Percentiles rank a stretch among this genome's conserved stretches.
Conservation (phyloP, 257 asterid species). For the Verbena officinalis region DNA sequence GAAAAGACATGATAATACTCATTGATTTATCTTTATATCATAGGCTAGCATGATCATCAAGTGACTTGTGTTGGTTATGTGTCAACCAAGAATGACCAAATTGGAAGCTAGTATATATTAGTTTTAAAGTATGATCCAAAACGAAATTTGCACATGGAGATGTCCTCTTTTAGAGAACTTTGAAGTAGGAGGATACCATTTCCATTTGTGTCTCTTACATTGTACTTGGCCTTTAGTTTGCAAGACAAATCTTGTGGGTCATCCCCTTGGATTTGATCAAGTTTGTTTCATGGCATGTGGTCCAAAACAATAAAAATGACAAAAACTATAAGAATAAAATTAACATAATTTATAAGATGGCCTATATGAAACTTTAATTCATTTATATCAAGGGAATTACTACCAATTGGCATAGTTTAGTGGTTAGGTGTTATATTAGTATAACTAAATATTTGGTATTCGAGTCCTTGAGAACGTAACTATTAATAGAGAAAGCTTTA, state of each 20-base stretch:
- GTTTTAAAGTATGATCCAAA: conserved; percentile 1
- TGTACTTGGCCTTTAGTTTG: conserved; percentile 34
- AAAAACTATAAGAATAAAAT: not conserved
- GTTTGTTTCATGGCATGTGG: not conserved
- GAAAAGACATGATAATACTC: too few species aligned
- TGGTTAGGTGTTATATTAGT: too few species aligned
- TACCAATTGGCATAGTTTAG: too few species aligned
- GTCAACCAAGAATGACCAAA: not conserved
- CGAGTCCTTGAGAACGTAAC: too few species aligned
- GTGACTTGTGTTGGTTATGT: too few species aligned
- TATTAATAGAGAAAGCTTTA: too few species aligned
- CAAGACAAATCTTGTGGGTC: conserved; percentile 19
- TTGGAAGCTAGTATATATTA: not conserved
- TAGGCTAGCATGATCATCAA: too few species aligned
- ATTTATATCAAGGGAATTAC: too few species aligned
- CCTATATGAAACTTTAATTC: too few species aligned
- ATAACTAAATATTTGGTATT: too few species aligned
- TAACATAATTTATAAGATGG: too few species aligned
- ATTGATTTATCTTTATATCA: too few species aligned
- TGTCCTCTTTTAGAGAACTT: not conserved
- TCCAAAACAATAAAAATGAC: not conserved
- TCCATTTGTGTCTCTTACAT: conserved; percentile 21
- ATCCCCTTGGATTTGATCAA: conserved; percentile 4
- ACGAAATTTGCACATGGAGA: conserved; percentile 6
- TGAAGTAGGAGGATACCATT: conserved; percentile 12